These are phyloP conservation scores for Eremothecium gossypii DNA, from an alignment of 1,139 yeast species.

Conservation along the genomic window DNA sequence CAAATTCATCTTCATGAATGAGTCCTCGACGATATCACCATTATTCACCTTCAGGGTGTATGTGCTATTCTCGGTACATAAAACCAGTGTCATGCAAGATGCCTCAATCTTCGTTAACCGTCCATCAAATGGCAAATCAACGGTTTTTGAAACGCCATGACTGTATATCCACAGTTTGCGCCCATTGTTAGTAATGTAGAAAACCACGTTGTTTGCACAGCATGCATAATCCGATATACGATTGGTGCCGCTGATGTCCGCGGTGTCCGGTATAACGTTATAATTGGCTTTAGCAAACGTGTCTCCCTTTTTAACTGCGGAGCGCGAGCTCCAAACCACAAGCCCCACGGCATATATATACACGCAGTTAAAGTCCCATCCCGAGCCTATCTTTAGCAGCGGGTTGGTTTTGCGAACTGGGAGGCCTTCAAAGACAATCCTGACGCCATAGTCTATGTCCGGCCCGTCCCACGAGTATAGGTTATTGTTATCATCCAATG, in stretches of 20 bases:
- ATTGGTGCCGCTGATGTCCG: constrained; percentile 24
- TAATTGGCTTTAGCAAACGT: constrained; percentile 33
- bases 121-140: constrained; percentile 21
- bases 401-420: constrained; percentile 21
- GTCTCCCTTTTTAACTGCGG: constrained; percentile 27
- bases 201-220: constrained; percentile 42
- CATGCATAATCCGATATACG: constrained; percentile 47
- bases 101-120: constrained; percentile 23
- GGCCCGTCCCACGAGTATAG: constrained; percentile 59
- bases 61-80: constrained; percentile 44
- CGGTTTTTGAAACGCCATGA: constrained; percentile 21
- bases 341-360: constrained; percentile 45
- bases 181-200: constrained; percentile 43
- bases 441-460: constrained; percentile 39
- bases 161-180: constrained; percentile 35
- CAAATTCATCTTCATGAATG: constrained; percentile 27
- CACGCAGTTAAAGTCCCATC: constrained; percentile 59
- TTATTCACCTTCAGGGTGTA: constrained; percentile 33
- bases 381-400: constrained; percentile 48
- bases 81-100: constrained; percentile 37
- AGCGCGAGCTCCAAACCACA: constrained; percentile 50
- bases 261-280: constrained; percentile 36
- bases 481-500: constrained; percentile 43
- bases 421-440: constrained; percentile 34
- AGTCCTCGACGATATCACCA: constrained; percentile 26